A percentile compares a stretch with the other conserved stretches of the same genome.
Evolutionary conservation across 768 basidiomycete genomes (phyloP).

Genomic region (Boletus sp.): DNA sequence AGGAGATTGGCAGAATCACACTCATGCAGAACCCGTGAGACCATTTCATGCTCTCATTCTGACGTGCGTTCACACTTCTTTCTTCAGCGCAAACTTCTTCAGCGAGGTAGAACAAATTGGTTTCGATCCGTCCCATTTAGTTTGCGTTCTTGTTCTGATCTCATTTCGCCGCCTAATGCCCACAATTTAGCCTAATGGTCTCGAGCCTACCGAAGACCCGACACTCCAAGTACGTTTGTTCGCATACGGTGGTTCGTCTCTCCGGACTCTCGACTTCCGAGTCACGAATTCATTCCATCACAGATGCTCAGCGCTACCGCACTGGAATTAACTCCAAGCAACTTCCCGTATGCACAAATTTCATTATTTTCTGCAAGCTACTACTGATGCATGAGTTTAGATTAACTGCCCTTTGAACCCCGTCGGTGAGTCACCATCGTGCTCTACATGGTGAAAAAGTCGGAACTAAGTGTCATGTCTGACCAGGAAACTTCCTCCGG

Average conservation of each 20-base stretch:
- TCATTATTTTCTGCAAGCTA: not conserved
- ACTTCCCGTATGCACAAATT: conserved; percentile 28
- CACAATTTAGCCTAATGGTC: conserved; percentile 25
- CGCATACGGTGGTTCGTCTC: conserved; percentile 47
- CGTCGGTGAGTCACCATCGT: conserved; percentile 28
- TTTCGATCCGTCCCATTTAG: conserved; percentile 51
- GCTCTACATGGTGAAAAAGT: too few relatives aligned
- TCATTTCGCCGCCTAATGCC: not conserved
- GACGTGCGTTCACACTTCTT: not conserved
- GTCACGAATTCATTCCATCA: not conserved
- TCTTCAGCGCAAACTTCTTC: conserved; percentile 28
- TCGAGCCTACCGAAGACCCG: conserved; percentile 55
- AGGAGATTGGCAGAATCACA: conserved; percentile 39
- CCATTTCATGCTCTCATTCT: not conserved
- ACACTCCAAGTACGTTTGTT: conserved; percentile 58
- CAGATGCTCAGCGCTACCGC: conserved; percentile 41
- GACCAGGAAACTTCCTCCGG: conserved; percentile 38
- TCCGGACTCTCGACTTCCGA: not conserved
- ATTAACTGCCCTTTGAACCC: conserved; percentile 40
- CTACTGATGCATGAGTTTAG: conserved; percentile 8
- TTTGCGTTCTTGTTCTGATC: conserved; percentile 17
- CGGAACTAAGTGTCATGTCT: not conserved
- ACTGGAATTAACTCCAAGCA: conserved; percentile 39
- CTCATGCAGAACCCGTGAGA: conserved; percentile 38
- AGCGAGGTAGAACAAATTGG: conserved; percentile 43